phyloP scores from a whole-genome alignment of 495 filamentous ascomycete species.

The Viridothelium virens region DNA sequence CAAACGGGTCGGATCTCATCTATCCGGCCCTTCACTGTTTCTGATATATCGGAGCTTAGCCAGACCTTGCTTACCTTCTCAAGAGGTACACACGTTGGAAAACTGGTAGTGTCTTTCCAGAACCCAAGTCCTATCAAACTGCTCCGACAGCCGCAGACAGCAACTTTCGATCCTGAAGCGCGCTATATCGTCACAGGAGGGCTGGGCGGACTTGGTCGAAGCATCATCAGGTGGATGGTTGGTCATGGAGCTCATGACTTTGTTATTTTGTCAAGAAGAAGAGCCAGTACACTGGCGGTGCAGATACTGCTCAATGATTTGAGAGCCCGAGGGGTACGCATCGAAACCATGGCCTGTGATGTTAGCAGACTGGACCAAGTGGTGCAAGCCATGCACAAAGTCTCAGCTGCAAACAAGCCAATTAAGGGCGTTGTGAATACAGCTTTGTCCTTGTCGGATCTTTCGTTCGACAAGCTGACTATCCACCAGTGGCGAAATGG shows the following conservation, averaged over 20 bases:
- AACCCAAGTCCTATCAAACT: slow-evolving; percentile 40
- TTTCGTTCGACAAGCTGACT: not conserved
- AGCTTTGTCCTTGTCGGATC: not conserved
- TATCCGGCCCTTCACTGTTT: not conserved
- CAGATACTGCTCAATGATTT: not conserved
- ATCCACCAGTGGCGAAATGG: not conserved
- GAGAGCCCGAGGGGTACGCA: not conserved
- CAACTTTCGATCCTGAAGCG: slow-evolving; percentile 25
- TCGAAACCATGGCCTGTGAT: not conserved
- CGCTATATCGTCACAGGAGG: slow-evolving; percentile 43
- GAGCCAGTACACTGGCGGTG: not conserved
- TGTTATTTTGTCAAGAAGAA: not conserved
- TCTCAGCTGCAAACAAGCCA: not conserved
- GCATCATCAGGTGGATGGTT: not conserved
- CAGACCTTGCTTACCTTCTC: slow-evolving; percentile 14
- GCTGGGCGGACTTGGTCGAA: slow-evolving; percentile 38
- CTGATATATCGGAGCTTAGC: slow-evolving; percentile 7
- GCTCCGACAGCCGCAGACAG: slow-evolving; percentile 33
- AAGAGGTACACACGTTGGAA: slow-evolving; percentile 25
- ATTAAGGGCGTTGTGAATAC: not conserved
- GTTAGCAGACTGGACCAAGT: not conserved
- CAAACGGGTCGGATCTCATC: not conserved
- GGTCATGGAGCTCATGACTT: slow-evolving; percentile 2
- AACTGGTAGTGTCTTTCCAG: slow-evolving; percentile 49
- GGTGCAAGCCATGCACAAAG: not conserved